Evolutionary conservation across 345 rosid species (phyloP).

Genomic region (Alliaria petiolata): DNA sequence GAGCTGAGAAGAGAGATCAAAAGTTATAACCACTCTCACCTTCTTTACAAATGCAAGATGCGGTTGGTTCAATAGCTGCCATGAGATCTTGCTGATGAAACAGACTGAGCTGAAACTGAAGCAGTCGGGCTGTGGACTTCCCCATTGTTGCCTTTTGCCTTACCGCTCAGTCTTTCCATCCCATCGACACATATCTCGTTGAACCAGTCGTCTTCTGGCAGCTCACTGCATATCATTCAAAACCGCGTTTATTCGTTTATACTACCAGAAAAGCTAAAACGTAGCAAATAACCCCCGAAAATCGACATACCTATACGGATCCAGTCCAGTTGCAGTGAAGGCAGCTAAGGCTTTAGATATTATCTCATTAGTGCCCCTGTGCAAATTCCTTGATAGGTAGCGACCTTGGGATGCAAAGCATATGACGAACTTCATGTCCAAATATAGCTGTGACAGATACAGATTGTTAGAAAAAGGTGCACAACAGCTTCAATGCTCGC

Average conservation of each 20-base stretch:
- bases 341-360: slow-evolving; percentile 78
- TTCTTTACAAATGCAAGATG: slow-evolving; percentile 20
- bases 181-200: slow-evolving; percentile 75
- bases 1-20: slow-evolving; percentile 4
- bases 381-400: slow-evolving; percentile 89
- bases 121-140: slow-evolving; percentile 94
- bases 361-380: slow-evolving; percentile 83
- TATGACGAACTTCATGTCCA: slow-evolving; percentile 94
- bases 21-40: slow-evolving; percentile 16
- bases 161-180: slow-evolving; percentile 85
- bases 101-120: slow-evolving; percentile 94
- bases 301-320: slow-evolving; percentile 69
- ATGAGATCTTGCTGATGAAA: slow-evolving; percentile 87
- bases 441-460: slow-evolving; percentile 58
- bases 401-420: slow-evolving; percentile 98
- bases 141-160: slow-evolving; percentile 66
- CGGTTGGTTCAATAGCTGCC: slow-evolving; percentile 50
- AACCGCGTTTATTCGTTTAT: not conserved
- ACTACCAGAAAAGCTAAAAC: not conserved
- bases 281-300: not conserved
- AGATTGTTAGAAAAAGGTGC: slow-evolving; percentile 2
- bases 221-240: slow-evolving; percentile 45
- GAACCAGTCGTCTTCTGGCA: slow-evolving; percentile 95
- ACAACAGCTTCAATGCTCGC: not conserved
- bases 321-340: slow-evolving; percentile 87